A percentile compares a stretch with the other conserved stretches of the same genome.
phyloP scores from a whole-genome alignment of 495 filamentous ascomycete genomes.

The Podospora comata region DNA sequence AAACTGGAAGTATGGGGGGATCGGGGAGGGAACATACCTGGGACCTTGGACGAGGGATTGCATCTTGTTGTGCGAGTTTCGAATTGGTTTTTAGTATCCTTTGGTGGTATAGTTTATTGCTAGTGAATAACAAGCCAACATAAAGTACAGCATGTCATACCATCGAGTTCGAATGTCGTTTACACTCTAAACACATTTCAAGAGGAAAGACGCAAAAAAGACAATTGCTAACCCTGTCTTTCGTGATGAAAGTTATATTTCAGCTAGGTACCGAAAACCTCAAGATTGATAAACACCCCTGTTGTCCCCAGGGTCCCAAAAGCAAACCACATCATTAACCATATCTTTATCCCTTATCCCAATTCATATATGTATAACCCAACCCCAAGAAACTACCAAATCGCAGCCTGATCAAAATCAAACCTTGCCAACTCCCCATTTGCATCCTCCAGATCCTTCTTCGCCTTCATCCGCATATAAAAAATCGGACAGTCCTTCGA shows the following conservation, averaged over 20 bases:
- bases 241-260: too few relatives aligned
- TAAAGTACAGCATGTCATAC: not conserved
- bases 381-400: constrained; percentile 34
- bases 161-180: too few relatives aligned
- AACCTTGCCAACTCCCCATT: constrained; percentile 89
- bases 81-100: not conserved
- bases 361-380: constrained; percentile 3
- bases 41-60: not conserved
- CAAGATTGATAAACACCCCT: not conserved
- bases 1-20: not conserved
- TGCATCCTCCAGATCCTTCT: constrained; percentile 95
- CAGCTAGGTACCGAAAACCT: too few relatives aligned
- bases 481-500: constrained; percentile 97
- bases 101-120: not conserved
- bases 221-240: too few relatives aligned
- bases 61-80: not conserved
- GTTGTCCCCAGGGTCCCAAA: not conserved
- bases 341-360: not conserved
- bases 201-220: too few relatives aligned
- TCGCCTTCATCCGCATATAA: constrained; percentile 99
- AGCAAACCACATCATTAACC: not conserved
- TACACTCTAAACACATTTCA: too few relatives aligned
- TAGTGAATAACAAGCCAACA: not conserved
- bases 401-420: constrained; percentile 67
- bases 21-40: not conserved